These are phyloP conservation scores for Leishmania mexicana DNA, from an alignment of 208 protist genomes.

Conservation along the genomic window DNA sequence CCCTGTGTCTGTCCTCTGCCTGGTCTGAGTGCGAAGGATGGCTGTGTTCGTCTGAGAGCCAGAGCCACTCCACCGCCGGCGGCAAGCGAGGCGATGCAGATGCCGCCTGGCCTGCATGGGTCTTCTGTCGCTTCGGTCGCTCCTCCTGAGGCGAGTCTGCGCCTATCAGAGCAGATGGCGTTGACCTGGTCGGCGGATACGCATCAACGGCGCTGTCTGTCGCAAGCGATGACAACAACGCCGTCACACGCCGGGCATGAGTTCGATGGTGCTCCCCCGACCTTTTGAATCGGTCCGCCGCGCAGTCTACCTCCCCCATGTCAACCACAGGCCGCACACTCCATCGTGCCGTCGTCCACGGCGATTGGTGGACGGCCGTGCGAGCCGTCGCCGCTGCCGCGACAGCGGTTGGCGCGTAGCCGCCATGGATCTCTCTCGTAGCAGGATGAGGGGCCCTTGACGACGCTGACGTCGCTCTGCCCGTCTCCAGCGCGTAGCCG, in stretches of 20 bases:
- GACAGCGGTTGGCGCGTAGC: not conserved
- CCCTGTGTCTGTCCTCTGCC: not conserved
- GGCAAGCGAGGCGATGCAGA: not conserved
- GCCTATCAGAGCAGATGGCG: not conserved
- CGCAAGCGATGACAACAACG: not conserved
- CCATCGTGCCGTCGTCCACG: conserved; percentile 1
- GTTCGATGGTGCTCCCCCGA: not conserved
- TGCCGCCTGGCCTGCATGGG: not conserved
- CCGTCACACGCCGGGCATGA: not conserved
- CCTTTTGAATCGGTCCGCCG: not conserved
- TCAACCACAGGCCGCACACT: conserved; percentile 4
- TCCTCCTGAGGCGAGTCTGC: not conserved
- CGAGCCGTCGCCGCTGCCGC: not conserved
- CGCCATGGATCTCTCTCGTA: not conserved
- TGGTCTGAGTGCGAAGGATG: conserved; percentile 1
- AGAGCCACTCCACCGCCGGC: conserved; percentile 4
- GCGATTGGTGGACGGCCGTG: not conserved
- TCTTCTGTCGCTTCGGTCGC: not conserved
- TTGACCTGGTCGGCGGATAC: not conserved
- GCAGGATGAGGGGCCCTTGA: not conserved
- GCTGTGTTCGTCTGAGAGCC: not conserved
- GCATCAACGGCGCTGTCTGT: not conserved
- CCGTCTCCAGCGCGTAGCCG: conserved; percentile 2
- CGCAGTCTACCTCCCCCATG: not conserved
- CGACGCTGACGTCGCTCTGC: not conserved